phyloP scores from a whole-genome alignment of 352 stramenopile species.

The Pythium myriotylum region DNA sequence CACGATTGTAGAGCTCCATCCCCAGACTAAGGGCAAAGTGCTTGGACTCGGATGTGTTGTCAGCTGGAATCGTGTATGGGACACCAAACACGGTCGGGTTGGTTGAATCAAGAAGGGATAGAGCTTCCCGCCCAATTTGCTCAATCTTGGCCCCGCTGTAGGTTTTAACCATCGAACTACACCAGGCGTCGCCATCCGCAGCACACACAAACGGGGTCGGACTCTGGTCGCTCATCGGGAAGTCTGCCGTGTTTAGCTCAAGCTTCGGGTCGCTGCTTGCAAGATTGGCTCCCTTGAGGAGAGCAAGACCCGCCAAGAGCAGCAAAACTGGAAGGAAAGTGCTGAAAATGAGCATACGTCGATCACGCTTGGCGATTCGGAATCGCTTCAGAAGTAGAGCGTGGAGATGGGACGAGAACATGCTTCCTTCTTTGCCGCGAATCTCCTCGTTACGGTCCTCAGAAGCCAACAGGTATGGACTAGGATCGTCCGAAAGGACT shows the following conservation, averaged over 20 bases:
- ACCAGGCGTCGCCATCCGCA: slow-evolving; percentile 36
- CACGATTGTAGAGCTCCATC: slow-evolving; percentile 50
- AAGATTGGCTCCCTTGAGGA: slow-evolving; percentile 40
- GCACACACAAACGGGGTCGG: slow-evolving; percentile 49
- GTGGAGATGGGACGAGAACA: slow-evolving; percentile 82
- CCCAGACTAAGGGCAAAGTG: slow-evolving; percentile 43
- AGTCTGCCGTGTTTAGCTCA: slow-evolving; percentile 36
- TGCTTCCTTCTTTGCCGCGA: slow-evolving; percentile 32
- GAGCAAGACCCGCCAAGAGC: slow-evolving; percentile 65
- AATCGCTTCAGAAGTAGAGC: slow-evolving; percentile 87
- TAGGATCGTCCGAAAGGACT: slow-evolving; percentile 20
- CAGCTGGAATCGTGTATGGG: slow-evolving; percentile 45
- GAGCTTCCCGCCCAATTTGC: slow-evolving; percentile 19
- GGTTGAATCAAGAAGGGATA: slow-evolving; percentile 23
- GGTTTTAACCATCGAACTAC: slow-evolving; percentile 34
- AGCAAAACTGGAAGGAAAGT: slow-evolving; percentile 69
- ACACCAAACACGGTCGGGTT: slow-evolving; percentile 56
- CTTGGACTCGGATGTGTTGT: slow-evolving; percentile 44
- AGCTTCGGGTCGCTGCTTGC: slow-evolving; percentile 39
- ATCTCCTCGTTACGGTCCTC: background rate
- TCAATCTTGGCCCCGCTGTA: slow-evolving; percentile 32
- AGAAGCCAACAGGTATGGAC: background rate
- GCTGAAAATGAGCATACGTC: slow-evolving; percentile 76
- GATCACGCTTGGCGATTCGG: slow-evolving; percentile 87
- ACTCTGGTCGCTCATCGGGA: slow-evolving; percentile 22